Percentiles rank a stretch among this genome's conserved stretches.
These are phyloP conservation scores for Xylariaceae sp. DNA, from an alignment of 2,329 filamentous ascomycete species.

Conservation along the genomic window DNA sequence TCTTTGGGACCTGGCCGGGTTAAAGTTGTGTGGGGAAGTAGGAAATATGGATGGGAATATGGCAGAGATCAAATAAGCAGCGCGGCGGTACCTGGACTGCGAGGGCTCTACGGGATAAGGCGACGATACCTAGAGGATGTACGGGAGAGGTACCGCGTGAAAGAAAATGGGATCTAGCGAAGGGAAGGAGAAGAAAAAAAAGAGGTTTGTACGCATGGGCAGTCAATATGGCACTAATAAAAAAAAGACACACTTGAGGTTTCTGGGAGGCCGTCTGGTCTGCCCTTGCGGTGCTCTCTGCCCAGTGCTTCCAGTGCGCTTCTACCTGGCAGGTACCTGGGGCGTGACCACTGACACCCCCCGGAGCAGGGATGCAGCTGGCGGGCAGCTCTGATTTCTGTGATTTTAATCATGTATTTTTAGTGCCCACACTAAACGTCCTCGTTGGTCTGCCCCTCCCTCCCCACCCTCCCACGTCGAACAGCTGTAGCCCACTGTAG, in stretches of 20 bases:
- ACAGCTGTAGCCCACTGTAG: not conserved
- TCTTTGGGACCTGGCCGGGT: not conserved
- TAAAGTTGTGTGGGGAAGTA: constrained; percentile 8
- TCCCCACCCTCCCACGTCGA: not conserved
- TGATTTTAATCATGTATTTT: not conserved
- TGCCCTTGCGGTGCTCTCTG: too few relatives aligned
- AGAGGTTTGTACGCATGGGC: not conserved
- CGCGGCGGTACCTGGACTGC: not conserved
- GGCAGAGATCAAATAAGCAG: not conserved
- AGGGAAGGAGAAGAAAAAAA: not conserved
- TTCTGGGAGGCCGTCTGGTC: not conserved
- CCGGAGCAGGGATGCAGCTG: not conserved
- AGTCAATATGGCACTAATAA: not conserved
- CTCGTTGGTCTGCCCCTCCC: not conserved
- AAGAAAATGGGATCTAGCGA: not conserved
- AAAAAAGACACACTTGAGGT: not conserved
- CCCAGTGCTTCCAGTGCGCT: too few relatives aligned
- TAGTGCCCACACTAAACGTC: not conserved
- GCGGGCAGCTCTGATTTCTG: not conserved
- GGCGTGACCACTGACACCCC: not conserved
- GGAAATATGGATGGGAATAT: not conserved
- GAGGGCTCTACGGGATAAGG: too few relatives aligned
- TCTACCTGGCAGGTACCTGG: not conserved
- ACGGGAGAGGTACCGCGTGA: not conserved
- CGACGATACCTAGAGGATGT: not conserved